Evolutionary conservation across 371 early-diverging fungal genomes (phyloP), one percentile per base, ranked within the genome.

Genomic region (Choanephora cucurbitarum): DNA sequence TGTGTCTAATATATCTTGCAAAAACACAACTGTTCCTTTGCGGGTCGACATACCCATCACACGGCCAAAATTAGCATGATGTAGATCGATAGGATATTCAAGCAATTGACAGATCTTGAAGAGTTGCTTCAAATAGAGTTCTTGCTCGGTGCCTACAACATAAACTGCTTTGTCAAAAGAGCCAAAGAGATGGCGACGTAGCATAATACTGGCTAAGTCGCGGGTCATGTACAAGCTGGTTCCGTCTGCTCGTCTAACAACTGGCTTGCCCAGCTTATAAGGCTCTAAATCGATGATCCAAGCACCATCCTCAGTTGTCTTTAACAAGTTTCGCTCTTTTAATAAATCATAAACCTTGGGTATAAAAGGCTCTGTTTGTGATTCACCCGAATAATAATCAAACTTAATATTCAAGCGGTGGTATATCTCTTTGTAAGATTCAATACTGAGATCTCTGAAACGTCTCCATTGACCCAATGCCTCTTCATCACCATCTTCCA

Each of bases 341-440:
- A 93, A 77, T 46, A 85, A 72, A 31, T 83, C 58, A 48, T 92
- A 80, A 13, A 92, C 89, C 44, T 82, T 77, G 5, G 82, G 74
- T 52, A 93, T 91, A 62, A 83, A 85, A 37, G 73, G 72, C 9
- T 85, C 84, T 59, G 91, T 94, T 67, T 92, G 81, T 13, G 97
- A 96, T 76, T 99, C 99, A 23, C 99, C 99, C 1, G 95, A 95
- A 73, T 95, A 99, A 18, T 89, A 79, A 65, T 98, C 98, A 80
- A 99, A 99, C 17, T 84, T 61, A 56, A 98, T 83, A 57, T 91
- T 91, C 39, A 99, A 76, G 39, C 94, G 90, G 15, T 80, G 84
- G 62, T 99, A 99, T 18, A 92, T 87, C 5, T 82, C 71, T 58
- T 89, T 87, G 80, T 96, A 99, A 56, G 93, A 90, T 34, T 73